Evolutionary conservation across 163 green algal genomes (phyloP).

Genomic region (Chloromonas sp.): DNA sequence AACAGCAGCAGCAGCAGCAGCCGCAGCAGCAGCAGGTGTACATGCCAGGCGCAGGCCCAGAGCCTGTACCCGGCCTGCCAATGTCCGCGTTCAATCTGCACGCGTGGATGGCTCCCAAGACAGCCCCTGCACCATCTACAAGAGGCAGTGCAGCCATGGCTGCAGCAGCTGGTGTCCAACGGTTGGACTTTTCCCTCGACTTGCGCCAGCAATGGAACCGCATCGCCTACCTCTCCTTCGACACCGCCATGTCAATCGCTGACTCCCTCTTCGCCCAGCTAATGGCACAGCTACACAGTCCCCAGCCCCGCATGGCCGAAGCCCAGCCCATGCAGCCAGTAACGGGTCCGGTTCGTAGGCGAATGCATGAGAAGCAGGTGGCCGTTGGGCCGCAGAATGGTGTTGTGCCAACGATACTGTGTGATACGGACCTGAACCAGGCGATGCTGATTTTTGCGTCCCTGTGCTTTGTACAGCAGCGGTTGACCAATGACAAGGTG

Average conservation of each 20-base stretch:
- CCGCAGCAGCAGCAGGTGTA: too few relatives aligned
- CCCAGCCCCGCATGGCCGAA: background rate
- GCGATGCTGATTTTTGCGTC: background rate
- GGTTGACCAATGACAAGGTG: background rate
- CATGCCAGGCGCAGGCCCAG: too few relatives aligned
- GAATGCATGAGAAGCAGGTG: background rate
- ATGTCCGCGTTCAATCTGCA: too few relatives aligned
- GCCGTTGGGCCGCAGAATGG: background rate
- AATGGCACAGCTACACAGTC: background rate
- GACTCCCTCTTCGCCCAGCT: background rate
- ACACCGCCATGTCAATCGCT: conserved; percentile 1
- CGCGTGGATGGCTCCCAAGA: too few relatives aligned
- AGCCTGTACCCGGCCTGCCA: too few relatives aligned
- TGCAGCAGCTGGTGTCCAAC: background rate
- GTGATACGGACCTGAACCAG: background rate
- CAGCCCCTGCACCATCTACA: too few relatives aligned
- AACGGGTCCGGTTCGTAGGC: background rate
- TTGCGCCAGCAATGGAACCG: background rate
- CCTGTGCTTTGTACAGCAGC: background rate
- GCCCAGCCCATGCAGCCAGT: background rate
- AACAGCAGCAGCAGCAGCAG: too few relatives aligned
- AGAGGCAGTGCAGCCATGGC: too few relatives aligned
- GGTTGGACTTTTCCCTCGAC: conserved; percentile 2
- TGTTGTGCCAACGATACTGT: background rate
- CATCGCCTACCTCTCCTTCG: background rate